These are phyloP conservation scores for Hypomyces rosellus DNA, from an alignment of 2,329 filamentous ascomycete species.

Conservation along the genomic window DNA sequence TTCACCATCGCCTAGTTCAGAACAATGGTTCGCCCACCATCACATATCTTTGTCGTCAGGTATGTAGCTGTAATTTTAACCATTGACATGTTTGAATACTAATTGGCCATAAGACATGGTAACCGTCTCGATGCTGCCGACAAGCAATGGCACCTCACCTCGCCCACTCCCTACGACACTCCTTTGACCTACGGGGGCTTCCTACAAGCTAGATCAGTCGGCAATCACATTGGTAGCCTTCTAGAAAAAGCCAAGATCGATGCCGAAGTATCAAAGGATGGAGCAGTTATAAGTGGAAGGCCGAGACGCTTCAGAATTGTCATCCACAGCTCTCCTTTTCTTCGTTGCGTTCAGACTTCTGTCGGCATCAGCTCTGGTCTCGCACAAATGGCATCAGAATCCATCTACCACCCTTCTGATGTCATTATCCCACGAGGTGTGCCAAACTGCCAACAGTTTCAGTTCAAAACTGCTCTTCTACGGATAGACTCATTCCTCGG, in stretches of 20 bases:
- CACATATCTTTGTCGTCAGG: slow-evolving; percentile 40
- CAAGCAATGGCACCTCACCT: slow-evolving; percentile 89
- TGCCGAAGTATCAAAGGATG: slow-evolving; percentile 26
- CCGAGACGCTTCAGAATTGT: slow-evolving; percentile 68
- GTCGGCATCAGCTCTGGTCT: slow-evolving; percentile 83
- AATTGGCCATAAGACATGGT: slow-evolving; percentile 62
- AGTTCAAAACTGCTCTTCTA: slow-evolving; percentile 54
- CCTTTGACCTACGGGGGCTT: slow-evolving; percentile 93
- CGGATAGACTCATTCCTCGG: slow-evolving; percentile 89
- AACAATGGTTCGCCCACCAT: slow-evolving; percentile 32
- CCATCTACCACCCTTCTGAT: slow-evolving; percentile 27
- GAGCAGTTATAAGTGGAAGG: slow-evolving; percentile 22
- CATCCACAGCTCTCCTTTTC: slow-evolving; percentile 88
- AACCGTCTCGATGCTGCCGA: slow-evolving; percentile 91
- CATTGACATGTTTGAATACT: not conserved
- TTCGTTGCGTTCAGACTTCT: slow-evolving; percentile 88
- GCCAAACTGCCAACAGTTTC: slow-evolving; percentile 19
- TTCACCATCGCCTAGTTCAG: not conserved
- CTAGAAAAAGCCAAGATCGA: slow-evolving; percentile 47
- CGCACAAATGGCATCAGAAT: slow-evolving; percentile 45
- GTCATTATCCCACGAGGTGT: slow-evolving; percentile 28
- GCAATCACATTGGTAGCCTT: slow-evolving; percentile 74
- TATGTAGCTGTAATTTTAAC: slow-evolving; percentile 13
- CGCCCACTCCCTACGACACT: slow-evolving; percentile 90
- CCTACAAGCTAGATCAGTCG: slow-evolving; percentile 77